Evolutionary conservation across 225 moss, liverwort and hornwort genomes (phyloP).

Genomic region (Physcomitrellopsis africana): DNA sequence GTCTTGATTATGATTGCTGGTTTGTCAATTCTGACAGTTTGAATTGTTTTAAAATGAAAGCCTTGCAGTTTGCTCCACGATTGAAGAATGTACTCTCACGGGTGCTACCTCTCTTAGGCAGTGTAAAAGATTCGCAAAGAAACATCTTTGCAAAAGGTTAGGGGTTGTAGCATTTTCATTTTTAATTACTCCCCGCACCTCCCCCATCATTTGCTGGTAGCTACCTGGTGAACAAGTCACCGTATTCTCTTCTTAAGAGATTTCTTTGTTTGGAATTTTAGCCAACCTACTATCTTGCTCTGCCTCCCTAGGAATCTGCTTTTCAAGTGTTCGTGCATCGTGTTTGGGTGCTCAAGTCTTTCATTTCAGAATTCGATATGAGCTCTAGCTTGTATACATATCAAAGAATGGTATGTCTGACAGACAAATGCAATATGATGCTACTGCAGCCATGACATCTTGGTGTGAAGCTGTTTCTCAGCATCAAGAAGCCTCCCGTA

Average conservation of each 20-base stretch:
- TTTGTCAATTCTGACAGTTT: conserved; percentile 41
- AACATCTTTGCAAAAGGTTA: conserved; percentile 84
- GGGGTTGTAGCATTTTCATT: conserved; percentile 12
- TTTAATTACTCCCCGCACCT: not conserved
- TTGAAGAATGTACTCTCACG: conserved; percentile 92
- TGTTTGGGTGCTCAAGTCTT: conserved; percentile 9
- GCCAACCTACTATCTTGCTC: conserved; percentile 13
- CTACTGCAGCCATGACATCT: conserved; percentile 79
- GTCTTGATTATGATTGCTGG: conserved; percentile 9
- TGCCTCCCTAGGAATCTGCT: conserved; percentile 8
- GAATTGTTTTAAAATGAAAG: conserved; percentile 51
- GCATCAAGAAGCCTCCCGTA: conserved; percentile 74
- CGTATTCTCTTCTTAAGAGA: not conserved
- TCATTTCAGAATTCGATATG: conserved; percentile 8
- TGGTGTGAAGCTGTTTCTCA: conserved; percentile 95
- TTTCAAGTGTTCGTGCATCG: conserved; percentile 16
- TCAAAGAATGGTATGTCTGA: conserved; percentile 27
- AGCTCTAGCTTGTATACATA: conserved; percentile 1
- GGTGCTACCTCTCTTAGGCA: conserved; percentile 89
- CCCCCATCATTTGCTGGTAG: not conserved
- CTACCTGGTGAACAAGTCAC: conserved; percentile 26
- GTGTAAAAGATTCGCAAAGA: conserved; percentile 87
- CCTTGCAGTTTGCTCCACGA: conserved; percentile 97
- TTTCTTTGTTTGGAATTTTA: not conserved
- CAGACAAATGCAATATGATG: conserved; percentile 19